Percentiles rank a stretch among this genome's conserved stretches.
Conservation (phyloP, 352 stramenopile species). For the Elongisporangium prolatum region DNA sequence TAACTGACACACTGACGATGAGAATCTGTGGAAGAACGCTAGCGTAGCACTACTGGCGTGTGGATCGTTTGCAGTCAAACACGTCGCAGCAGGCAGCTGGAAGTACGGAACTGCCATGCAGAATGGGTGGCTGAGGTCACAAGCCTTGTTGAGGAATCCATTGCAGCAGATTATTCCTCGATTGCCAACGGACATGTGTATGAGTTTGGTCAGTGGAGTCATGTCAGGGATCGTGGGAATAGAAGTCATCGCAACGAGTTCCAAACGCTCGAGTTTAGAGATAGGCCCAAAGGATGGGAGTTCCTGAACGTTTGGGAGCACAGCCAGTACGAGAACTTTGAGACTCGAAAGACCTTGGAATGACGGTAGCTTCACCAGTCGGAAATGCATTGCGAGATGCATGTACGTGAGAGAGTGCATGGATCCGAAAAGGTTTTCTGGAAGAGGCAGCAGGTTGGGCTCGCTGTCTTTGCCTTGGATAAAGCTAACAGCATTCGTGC, state of each 20-base stretch:
- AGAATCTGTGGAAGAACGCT: constrained; percentile 6
- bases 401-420: constrained; percentile 34
- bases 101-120: constrained; percentile 7
- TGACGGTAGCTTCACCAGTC: constrained; percentile 17
- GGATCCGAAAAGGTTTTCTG: constrained; percentile 27
- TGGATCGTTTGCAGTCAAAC: constrained; percentile 6
- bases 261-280: constrained; percentile 15
- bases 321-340: constrained; percentile 21
- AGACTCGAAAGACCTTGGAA: constrained; percentile 30
- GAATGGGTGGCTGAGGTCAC: constrained; percentile 13
- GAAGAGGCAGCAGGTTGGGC: constrained; percentile 13
- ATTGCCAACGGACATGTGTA: constrained; percentile 12
- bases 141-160: constrained; percentile 16
- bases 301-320: constrained; percentile 11
- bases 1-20: constrained; percentile 10
- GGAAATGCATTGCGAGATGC: constrained; percentile 21
- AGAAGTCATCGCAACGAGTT: constrained; percentile 10
- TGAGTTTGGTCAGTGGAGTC: constrained; percentile 13
- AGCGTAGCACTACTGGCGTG: constrained; percentile 8
- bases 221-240: constrained; percentile 20
- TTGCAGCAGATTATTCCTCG: constrained; percentile 24
- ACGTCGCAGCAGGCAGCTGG: constrained; percentile 3
- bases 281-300: constrained; percentile 16
- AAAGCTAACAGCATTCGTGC: not conserved
- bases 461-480: constrained; percentile 31